Base-by-base conservation (phyloP, 2,329 filamentous ascomycete species). In the Fusarium bactridioides region DNA sequence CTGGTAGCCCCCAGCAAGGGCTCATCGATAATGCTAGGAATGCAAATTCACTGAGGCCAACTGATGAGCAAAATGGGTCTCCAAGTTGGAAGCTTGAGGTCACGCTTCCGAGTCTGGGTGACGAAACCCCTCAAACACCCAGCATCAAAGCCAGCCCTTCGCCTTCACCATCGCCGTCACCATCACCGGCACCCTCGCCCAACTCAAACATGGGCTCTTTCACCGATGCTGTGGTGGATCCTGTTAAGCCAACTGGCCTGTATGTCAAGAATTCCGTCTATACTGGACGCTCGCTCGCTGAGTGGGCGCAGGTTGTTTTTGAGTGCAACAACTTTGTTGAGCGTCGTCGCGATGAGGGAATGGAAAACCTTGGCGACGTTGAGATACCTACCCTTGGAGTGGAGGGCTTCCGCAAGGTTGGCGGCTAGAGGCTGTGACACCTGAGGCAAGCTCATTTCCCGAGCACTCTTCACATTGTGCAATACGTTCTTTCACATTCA, bases 301-400 rank as follows among this genome's bases (percentile, higher is more conserved):
- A 96, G 80, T 96, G 93, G 93, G 86, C 87, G 25, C 83, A 93
- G 23, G 88, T 95, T 25, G 89, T 94, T 21, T 88, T 89, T 62
- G 93, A 96, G 79, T 94, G 91, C 83, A 94, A 95, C 81, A 93
- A 90, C 77, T 96, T 95, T 80, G 89, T 94, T 37, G 93, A 95
- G 65, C 86, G 93, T 50, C 87, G 93, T 61, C 90, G 90, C 57
- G 89, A 90, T 51, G 93, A 96, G 78, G 93, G 93, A 48, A 88
- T 94, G 15, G 86, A 88, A 5, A 84, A 84, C 1, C 87, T 94
- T 67, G 85, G 84, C 73, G 89, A 91, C 47, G 90, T 95, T 45
- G 93, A 95, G 80, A 82, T 85, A 7, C 84, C 83, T 4, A 75
- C 79, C 23, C 79, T 85, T 7, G 79, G 79, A 19, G 80, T 85